These are phyloP conservation scores for Chenopodium quinoa DNA, from an alignment of 148 eudicot species.

Conservation along the genomic window DNA sequence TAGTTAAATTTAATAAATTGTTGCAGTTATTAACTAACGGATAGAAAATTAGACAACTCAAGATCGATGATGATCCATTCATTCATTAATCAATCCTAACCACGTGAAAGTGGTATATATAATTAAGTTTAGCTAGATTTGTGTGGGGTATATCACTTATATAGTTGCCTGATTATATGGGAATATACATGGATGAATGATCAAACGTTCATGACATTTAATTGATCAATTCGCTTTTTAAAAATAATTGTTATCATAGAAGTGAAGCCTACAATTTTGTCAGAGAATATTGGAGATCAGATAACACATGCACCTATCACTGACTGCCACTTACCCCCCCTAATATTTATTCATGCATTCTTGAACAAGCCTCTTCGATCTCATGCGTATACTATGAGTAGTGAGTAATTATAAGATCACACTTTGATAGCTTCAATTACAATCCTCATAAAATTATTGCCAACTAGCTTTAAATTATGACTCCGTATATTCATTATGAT, in stretches of 20 bases:
- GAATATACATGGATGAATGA: background rate
- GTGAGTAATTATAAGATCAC: background rate
- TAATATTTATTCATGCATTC: conserved; percentile 1
- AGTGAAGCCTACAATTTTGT: conserved; percentile 3
- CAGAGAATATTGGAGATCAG: background rate
- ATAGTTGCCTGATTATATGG: background rate
- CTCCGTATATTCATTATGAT: too few relatives aligned
- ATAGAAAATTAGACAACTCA: background rate
- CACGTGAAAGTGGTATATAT: background rate
- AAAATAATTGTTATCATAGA: background rate
- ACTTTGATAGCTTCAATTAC: background rate
- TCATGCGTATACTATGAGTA: background rate
- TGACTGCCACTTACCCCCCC: background rate
- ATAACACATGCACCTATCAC: background rate
- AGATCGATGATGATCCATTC: background rate
- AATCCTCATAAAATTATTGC: background rate
- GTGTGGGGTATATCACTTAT: conserved; percentile 8
- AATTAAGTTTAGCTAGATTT: background rate
- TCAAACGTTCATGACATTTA: background rate
- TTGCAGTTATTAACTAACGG: too few relatives aligned
- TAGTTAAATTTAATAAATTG: too few relatives aligned
- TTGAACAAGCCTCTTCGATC: background rate
- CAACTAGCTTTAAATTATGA: too few relatives aligned
- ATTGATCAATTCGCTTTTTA: background rate
- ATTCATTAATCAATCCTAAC: background rate